phyloP scores from a whole-genome alignment of 2,329 filamentous ascomycete species.

The Fusarium zealandicum region DNA sequence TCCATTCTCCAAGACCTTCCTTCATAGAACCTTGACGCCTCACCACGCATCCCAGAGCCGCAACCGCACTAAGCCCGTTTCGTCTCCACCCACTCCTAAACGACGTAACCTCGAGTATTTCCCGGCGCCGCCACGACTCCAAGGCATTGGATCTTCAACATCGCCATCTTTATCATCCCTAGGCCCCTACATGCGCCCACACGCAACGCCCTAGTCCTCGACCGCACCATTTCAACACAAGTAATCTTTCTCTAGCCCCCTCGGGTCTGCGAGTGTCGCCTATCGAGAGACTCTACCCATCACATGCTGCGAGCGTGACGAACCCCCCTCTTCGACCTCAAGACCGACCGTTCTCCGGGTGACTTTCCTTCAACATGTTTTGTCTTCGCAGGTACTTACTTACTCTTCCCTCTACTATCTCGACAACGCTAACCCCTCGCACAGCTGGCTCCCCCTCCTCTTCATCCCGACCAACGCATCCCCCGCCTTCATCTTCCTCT shows the following conservation, averaged over 20 bases:
- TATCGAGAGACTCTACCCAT: not conserved
- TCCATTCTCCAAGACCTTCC: not conserved
- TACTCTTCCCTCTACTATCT: constrained; percentile 12
- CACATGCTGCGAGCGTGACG: not conserved
- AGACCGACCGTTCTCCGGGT: not conserved
- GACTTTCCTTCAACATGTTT: constrained; percentile 57
- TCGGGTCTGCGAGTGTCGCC: too few relatives aligned
- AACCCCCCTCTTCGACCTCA: constrained; percentile 11
- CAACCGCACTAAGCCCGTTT: not conserved
- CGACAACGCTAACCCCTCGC: constrained; percentile 45
- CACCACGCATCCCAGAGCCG: not conserved
- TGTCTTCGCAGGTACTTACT: constrained; percentile 64
- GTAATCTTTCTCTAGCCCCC: not conserved
- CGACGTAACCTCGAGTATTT: not conserved
- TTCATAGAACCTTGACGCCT: not conserved
- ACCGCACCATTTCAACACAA: not conserved
- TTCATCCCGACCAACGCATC: constrained; percentile 89
- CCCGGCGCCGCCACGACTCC: not conserved
- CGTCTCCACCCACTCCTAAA: not conserved
- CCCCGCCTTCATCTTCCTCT: constrained; percentile 84
- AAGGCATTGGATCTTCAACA: not conserved
- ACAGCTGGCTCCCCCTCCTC: constrained; percentile 83
- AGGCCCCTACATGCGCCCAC: not conserved
- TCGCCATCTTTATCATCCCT: not conserved
- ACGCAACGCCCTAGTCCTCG: not conserved